These are phyloP conservation scores for Aspergillus avenaceus DNA, from an alignment of 495 filamentous ascomycete species.

Conservation along the genomic window DNA sequence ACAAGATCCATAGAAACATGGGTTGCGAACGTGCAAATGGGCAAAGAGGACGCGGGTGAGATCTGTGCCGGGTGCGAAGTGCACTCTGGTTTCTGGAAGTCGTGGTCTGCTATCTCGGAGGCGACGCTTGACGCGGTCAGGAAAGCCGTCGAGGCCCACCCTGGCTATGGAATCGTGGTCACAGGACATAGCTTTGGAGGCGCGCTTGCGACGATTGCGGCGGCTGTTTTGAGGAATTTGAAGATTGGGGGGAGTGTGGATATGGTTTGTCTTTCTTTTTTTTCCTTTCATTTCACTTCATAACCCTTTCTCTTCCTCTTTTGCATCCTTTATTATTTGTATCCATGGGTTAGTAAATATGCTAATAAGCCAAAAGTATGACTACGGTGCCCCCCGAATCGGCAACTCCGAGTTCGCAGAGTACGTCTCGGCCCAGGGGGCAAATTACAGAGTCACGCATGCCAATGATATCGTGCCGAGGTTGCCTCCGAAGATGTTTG, in stretches of 20 bases:
- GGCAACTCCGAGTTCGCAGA: constrained; percentile 54
- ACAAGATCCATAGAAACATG: constrained; percentile 59
- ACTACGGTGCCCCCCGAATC: constrained; percentile 65
- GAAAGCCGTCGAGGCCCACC: constrained; percentile 34
- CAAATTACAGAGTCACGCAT: constrained; percentile 63
- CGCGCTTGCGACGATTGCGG: constrained; percentile 59
- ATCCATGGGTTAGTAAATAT: background rate
- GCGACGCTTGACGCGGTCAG: constrained; percentile 33
- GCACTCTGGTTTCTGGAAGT: constrained; percentile 51
- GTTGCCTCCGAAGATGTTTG: constrained; percentile 51
- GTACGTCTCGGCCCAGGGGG: constrained; percentile 49
- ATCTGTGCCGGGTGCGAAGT: constrained; percentile 45
- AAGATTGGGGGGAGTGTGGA: constrained; percentile 36
- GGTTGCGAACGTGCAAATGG: constrained; percentile 57
- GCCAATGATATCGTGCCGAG: constrained; percentile 62
- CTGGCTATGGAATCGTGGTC: constrained; percentile 50
- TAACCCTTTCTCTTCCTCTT: no score
- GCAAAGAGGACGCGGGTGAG: constrained; percentile 20
- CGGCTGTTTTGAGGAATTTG: constrained; percentile 50
- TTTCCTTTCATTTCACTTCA: no score
- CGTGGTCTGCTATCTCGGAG: constrained; percentile 47
- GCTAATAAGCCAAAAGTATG: constrained; percentile 43
- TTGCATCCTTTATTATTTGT: background rate
- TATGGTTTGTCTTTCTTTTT: constrained; percentile 23
- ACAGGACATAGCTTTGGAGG: constrained; percentile 70